Evolutionary conservation across 176 grass and related monocot species (phyloP).

Genomic region (Stipa capillata): DNA sequence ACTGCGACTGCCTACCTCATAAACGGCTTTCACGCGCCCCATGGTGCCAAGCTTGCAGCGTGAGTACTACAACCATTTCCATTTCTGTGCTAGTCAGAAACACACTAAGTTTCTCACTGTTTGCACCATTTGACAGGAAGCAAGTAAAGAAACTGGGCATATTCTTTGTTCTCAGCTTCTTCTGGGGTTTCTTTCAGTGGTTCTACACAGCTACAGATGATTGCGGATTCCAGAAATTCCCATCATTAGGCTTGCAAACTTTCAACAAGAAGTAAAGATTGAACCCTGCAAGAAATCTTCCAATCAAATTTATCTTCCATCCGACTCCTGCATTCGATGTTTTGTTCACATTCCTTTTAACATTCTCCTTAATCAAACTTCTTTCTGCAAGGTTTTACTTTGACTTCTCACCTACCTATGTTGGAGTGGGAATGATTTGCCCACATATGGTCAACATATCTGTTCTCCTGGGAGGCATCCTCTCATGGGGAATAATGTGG

Average conservation of each 20-base stretch:
- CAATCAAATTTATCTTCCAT: background rate
- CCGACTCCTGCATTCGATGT: background rate
- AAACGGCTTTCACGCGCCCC: constrained; percentile 52
- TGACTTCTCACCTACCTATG: constrained; percentile 47
- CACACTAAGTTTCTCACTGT: background rate
- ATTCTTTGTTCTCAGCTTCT: constrained; percentile 38
- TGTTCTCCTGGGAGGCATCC: constrained; percentile 37
- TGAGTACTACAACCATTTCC: constrained; percentile 8
- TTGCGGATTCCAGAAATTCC: constrained; percentile 41
- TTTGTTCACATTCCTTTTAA: background rate
- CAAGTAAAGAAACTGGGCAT: constrained; percentile 41
- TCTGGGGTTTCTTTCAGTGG: constrained; percentile 69
- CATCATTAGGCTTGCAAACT: constrained; percentile 42
- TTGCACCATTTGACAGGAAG: constrained; percentile 18
- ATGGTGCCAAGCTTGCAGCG: constrained; percentile 42
- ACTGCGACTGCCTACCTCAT: constrained; percentile 58
- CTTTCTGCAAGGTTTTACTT: constrained; percentile 30
- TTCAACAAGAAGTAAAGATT: constrained; percentile 15
- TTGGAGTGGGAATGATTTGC: constrained; percentile 47
- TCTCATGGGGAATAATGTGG: constrained; percentile 53
- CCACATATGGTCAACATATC: constrained; percentile 38
- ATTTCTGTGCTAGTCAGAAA: background rate
- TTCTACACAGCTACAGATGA: constrained; percentile 46
- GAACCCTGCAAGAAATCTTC: background rate
- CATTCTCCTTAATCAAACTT: background rate